phyloP scores from a whole-genome alignment of 257 asterid genomes.

The Solanum microdontum region DNA sequence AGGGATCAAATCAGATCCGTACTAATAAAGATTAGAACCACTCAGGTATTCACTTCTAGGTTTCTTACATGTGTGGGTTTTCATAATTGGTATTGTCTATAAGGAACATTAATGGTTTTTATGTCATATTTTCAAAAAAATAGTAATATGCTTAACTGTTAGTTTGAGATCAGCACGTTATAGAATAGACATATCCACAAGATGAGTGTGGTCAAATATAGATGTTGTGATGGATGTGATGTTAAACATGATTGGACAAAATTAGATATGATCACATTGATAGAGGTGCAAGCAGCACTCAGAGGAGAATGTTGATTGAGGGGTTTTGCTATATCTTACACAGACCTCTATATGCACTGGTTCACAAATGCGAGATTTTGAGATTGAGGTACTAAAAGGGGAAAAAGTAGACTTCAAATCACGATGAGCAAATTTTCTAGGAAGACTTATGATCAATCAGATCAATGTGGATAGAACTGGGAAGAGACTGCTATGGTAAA shows the following conservation, averaged over 20 bases:
- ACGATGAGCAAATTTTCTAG: background rate
- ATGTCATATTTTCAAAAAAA: background rate
- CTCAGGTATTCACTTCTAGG: background rate
- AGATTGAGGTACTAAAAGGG: background rate
- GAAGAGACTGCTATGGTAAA: background rate
- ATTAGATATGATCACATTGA: background rate
- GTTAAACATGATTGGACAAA: background rate
- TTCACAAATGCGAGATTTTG: background rate
- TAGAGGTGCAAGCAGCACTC: background rate
- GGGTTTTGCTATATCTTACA: background rate
- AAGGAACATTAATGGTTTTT: background rate
- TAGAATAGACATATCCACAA: background rate
- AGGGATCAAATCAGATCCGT: background rate
- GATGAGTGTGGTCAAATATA: background rate
- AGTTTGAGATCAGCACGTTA: background rate
- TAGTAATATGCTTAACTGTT: background rate
- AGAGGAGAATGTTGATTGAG: background rate
- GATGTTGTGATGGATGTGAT: background rate
- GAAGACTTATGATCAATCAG: background rate
- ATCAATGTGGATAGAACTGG: background rate
- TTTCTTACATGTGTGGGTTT: background rate
- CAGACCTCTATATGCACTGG: background rate
- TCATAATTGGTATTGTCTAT: background rate
- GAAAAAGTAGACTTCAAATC: background rate
- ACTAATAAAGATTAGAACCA: background rate